phyloP scores from a whole-genome alignment of 2,329 filamentous ascomycete species.

The Phaeosphaeria sp. region DNA sequence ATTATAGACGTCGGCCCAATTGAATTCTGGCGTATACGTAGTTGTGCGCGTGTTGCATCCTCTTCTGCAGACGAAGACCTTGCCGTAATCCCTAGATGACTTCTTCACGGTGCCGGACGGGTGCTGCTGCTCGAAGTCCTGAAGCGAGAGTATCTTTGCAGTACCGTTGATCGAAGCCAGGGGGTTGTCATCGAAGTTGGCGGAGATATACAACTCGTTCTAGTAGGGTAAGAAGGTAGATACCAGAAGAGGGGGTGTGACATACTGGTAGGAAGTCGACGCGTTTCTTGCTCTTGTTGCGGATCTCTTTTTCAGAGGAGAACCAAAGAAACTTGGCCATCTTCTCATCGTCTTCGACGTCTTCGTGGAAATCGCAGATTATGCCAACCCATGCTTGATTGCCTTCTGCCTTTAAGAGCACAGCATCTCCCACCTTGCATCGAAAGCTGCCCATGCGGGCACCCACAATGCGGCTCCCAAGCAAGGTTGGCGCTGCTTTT shows the following conservation, averaged over 20 bases:
- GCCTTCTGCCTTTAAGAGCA: conserved; percentile 87
- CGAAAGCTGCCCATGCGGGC: conserved; percentile 83
- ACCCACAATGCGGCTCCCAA: conserved; percentile 69
- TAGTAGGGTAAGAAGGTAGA: conserved; percentile 44
- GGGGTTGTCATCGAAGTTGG: conserved; percentile 85
- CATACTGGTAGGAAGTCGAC: conserved; percentile 75
- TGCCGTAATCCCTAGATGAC: conserved; percentile 76
- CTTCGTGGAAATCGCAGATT: conserved; percentile 80
- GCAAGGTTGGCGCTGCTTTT: conserved; percentile 27
- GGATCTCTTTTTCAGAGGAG: conserved; percentile 86
- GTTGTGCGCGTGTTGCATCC: conserved; percentile 89
- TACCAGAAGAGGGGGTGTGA: neutral
- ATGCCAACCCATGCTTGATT: conserved; percentile 94
- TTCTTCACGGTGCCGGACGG: conserved; percentile 78
- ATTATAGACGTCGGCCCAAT: conserved; percentile 84
- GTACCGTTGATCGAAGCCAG: conserved; percentile 90
- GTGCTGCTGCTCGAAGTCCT: conserved; percentile 70
- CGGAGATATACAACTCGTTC: conserved; percentile 92
- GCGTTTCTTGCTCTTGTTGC: conserved; percentile 81
- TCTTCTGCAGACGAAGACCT: conserved; percentile 86
- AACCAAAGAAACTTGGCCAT: conserved; percentile 96
- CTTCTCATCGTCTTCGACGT: conserved; percentile 65
- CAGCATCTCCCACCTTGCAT: conserved; percentile 80
- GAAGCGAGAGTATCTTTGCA: conserved; percentile 77
- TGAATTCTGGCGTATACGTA: conserved; percentile 89